A percentile compares a stretch with the other conserved stretches of the same genome.
Evolutionary conservation across 352 stramenopile genomes (phyloP).

Genomic region (Phytophthora tubulina): DNA sequence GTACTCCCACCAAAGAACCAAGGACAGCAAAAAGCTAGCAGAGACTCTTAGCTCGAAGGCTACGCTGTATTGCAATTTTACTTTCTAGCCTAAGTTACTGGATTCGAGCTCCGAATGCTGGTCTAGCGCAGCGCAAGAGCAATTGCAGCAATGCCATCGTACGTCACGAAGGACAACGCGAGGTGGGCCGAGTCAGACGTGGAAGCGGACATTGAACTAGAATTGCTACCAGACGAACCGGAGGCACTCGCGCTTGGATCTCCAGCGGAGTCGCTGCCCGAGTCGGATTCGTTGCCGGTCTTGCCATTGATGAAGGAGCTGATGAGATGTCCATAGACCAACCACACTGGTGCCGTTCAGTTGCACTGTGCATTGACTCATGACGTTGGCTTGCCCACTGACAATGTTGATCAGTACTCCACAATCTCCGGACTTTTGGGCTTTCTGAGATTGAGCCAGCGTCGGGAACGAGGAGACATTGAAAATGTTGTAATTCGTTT

Average conservation of each 20-base stretch:
- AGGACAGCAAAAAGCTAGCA: not conserved
- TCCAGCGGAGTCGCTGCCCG: conserved; percentile 30
- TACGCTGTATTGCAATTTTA: conserved; percentile 28
- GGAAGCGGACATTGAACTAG: conserved; percentile 18
- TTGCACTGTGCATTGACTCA: conserved; percentile 61
- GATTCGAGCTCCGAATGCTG: not conserved
- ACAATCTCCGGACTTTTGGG: conserved; percentile 51
- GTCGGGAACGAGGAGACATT: conserved; percentile 52
- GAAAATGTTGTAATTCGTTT: conserved; percentile 64
- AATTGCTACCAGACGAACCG: conserved; percentile 25
- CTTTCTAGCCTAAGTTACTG: conserved; percentile 4
- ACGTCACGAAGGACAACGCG: conserved; percentile 28
- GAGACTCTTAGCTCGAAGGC: not conserved
- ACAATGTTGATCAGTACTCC: conserved; percentile 53
- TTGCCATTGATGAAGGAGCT: conserved; percentile 60
- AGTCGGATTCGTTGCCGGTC: conserved; percentile 63
- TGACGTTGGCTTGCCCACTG: conserved; percentile 56
- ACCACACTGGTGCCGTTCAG: conserved; percentile 46
- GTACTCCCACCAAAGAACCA: no score
- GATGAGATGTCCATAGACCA: conserved; percentile 60
- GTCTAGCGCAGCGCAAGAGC: conserved; percentile 35
- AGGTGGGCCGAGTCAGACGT: conserved; percentile 11
- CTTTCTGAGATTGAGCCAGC: conserved; percentile 25
- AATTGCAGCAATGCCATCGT: conserved; percentile 32
- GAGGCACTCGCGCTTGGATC: conserved; percentile 27